Evolutionary conservation across 2,329 filamentous ascomycete genomes (phyloP).

Genomic region (Aspergillus niger): DNA sequence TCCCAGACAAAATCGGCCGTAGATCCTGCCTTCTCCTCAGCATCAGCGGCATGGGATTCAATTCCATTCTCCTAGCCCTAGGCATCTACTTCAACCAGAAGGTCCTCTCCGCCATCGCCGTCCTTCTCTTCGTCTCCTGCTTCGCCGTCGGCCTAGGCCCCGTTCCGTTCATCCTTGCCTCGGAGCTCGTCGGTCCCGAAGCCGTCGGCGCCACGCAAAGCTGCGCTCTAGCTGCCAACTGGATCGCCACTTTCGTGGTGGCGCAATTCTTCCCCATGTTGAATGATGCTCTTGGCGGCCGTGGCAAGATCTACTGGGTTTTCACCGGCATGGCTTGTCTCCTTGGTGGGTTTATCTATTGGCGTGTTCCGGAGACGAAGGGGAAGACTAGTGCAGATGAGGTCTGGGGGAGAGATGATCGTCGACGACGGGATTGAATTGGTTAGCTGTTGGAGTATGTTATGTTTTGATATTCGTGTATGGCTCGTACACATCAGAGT

Average conservation of each 20-base stretch:
- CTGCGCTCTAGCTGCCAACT: slow-evolving; percentile 84
- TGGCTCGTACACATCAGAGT: background rate
- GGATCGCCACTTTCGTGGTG: slow-evolving; percentile 86
- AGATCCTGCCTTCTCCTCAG: slow-evolving; percentile 82
- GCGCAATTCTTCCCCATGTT: slow-evolving; percentile 93
- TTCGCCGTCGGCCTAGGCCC: slow-evolving; percentile 91
- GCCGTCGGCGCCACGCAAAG: slow-evolving; percentile 90
- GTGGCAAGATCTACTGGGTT: slow-evolving; percentile 87
- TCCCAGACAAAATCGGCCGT: slow-evolving; percentile 84
- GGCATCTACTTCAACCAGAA: slow-evolving; percentile 75
- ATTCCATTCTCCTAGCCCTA: slow-evolving; percentile 74
- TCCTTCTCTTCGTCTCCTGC: slow-evolving; percentile 81
- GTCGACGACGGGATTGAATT: slow-evolving; percentile 36
- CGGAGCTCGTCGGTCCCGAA: slow-evolving; percentile 85
- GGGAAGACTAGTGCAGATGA: slow-evolving; percentile 82
- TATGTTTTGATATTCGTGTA: background rate
- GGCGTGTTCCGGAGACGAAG: slow-evolving; percentile 81
- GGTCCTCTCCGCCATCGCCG: slow-evolving; percentile 75
- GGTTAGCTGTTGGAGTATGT: background rate
- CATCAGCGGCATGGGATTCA: slow-evolving; percentile 79
- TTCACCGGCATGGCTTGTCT: slow-evolving; percentile 74
- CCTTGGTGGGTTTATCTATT: slow-evolving; percentile 71
- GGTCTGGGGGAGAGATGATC: slow-evolving; percentile 72
- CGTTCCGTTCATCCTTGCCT: slow-evolving; percentile 90
- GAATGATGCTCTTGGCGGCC: slow-evolving; percentile 73